Percentiles rank a stretch among this genome's conserved stretches.
These are phyloP conservation scores for Globisporangium nodosum DNA, from an alignment of 352 stramenopile species.

Conservation along the genomic window DNA sequence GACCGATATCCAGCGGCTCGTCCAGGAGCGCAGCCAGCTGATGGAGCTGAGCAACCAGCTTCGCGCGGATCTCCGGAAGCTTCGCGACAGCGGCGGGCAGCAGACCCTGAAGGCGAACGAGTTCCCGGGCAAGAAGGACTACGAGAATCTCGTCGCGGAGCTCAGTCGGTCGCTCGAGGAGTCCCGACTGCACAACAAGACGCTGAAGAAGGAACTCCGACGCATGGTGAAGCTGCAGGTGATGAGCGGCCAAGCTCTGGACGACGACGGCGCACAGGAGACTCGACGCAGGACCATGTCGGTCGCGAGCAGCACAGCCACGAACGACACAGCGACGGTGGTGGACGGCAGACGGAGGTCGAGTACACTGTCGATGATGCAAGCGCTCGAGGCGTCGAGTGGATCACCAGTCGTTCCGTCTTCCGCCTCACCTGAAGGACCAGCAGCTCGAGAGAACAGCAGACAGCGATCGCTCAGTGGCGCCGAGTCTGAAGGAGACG, in stretches of 20 bases:
- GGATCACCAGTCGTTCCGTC: not conserved
- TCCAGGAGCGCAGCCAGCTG: conserved; percentile 57
- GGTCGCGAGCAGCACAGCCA: conserved; percentile 12
- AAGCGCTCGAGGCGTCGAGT: conserved; percentile 22
- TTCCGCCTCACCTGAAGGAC: not conserved
- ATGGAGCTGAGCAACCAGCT: conserved; percentile 84
- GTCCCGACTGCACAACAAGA: conserved; percentile 64
- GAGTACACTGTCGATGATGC: conserved; percentile 68
- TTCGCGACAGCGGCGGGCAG: conserved; percentile 15
- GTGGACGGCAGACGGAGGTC: conserved; percentile 18
- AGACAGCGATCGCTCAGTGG: not conserved
- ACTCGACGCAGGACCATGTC: conserved; percentile 10
- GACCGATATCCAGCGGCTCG: conserved; percentile 54
- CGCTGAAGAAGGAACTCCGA: conserved; percentile 76
- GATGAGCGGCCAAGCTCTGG: conserved; percentile 1
- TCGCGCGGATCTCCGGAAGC: conserved; percentile 46
- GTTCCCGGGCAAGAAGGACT: conserved; percentile 65
- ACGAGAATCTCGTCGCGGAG: conserved; percentile 63
- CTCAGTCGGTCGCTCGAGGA: conserved; percentile 70
- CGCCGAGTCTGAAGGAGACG: not conserved
- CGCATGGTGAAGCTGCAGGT: conserved; percentile 67
- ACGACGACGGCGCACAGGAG: not conserved
- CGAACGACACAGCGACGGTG: not conserved
- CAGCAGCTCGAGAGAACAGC: not conserved
- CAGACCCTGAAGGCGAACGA: conserved; percentile 16